A percentile compares a stretch with the other conserved stretches of the same genome.
Evolutionary conservation across 495 filamentous ascomycete species (phyloP).

Genomic region (Daldinia bambusicola): DNA sequence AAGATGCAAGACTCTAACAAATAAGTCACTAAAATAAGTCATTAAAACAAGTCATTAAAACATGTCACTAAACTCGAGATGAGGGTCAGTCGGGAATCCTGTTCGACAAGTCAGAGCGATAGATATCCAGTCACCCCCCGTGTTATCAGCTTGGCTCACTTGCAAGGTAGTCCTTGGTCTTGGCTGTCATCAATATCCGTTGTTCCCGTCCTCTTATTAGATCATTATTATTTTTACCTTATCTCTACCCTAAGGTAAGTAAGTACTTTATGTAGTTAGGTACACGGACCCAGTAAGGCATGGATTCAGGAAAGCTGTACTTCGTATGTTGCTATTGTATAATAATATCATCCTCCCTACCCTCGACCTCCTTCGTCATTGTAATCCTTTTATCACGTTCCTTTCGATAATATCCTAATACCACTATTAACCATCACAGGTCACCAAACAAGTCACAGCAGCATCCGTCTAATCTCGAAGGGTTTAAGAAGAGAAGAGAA

Average conservation of each 20-base stretch:
- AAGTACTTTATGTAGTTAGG: background rate
- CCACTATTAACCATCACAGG: background rate
- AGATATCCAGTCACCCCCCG: constrained; percentile 29
- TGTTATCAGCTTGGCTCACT: constrained; percentile 36
- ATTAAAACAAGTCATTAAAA: background rate
- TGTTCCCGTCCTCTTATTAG: constrained; percentile 30
- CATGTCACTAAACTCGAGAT: constrained; percentile 5
- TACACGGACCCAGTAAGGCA: too few relatives aligned
- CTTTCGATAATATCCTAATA: background rate
- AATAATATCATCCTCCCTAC: constrained; percentile 5
- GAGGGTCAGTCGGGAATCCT: constrained; percentile 35
- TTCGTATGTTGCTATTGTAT: background rate
- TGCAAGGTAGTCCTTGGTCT: constrained; percentile 31
- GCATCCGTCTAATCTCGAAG: background rate
- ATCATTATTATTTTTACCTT: background rate
- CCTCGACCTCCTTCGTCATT: background rate
- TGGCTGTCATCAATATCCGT: constrained; percentile 42
- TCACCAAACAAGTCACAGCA: background rate
- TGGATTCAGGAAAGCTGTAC: background rate
- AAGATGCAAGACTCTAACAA: too few relatives aligned
- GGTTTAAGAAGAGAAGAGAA: background rate
- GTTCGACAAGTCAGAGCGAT: constrained; percentile 29
- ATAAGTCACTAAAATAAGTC: too few relatives aligned
- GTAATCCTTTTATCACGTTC: constrained; percentile 2
- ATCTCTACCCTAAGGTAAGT: background rate